phyloP scores from a whole-genome alignment of 768 basidiomycete genomes.

The Calvatia gigantea region DNA sequence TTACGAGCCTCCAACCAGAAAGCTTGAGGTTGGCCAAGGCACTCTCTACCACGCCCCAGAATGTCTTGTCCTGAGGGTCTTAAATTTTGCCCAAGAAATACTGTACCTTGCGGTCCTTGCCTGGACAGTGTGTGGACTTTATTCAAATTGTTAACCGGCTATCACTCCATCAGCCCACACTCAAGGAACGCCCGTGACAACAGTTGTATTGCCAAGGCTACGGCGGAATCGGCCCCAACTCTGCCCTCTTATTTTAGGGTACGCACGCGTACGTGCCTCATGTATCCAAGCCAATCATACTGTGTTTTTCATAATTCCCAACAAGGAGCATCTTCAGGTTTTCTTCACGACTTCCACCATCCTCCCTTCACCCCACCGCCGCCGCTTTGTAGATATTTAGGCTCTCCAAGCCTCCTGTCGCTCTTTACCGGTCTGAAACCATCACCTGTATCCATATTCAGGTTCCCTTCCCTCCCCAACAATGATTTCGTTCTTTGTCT shows the following conservation, averaged over 20 bases:
- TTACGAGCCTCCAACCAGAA: no score
- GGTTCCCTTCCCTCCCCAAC: not conserved
- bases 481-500: not conserved
- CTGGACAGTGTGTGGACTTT: no score
- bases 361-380: constrained; percentile 10
- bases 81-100: no score
- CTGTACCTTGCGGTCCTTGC: no score
- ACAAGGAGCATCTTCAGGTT: not conserved
- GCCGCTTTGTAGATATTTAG: constrained; percentile 13
- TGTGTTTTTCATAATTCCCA: constrained; percentile 5
- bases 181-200: not conserved
- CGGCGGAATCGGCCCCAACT: constrained; percentile 9
- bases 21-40: no score
- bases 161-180: no score
- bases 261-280: not conserved
- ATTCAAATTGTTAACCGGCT: no score
- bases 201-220: constrained; percentile 19
- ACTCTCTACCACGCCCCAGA: no score
- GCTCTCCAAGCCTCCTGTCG: constrained; percentile 28
- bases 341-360: constrained; percentile 13
- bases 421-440: constrained; percentile 24
- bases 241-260: constrained; percentile 2
- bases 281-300: not conserved
- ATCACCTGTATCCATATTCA: not conserved
- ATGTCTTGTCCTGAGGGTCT: no score